Conservation (phyloP, 1,284 basidiomycete genomes). For the Sphaerobolus stellatus region DNA sequence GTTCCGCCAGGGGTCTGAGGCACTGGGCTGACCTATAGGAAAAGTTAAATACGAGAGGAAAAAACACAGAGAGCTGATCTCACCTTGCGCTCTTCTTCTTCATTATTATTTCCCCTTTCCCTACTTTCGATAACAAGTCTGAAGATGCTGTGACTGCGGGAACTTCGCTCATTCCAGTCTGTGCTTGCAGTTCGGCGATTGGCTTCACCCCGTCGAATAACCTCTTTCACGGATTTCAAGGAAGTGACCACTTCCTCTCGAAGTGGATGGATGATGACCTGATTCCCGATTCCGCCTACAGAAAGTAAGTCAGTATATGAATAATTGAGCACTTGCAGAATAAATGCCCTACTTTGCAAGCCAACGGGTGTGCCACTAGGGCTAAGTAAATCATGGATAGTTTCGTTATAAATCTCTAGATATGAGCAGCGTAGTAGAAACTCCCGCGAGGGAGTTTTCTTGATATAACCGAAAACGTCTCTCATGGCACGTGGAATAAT, state of each 20-base stretch:
- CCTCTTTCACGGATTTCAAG: constrained; percentile 80
- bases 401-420: constrained; percentile 96
- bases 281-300: constrained; percentile 36
- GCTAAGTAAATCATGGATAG: constrained; percentile 83
- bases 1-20: constrained; percentile 69
- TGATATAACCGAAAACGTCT: constrained; percentile 78
- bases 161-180: constrained; percentile 96
- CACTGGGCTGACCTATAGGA: constrained; percentile 9
- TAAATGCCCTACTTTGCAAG: constrained; percentile 51
- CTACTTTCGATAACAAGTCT: constrained; percentile 83
- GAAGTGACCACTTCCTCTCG: constrained; percentile 92
- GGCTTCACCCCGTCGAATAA: constrained; percentile 83
- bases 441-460: constrained; percentile 73
- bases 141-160: constrained; percentile 91
- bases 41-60: not conserved
- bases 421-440: constrained; percentile 94
- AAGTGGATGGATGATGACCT: constrained; percentile 68
- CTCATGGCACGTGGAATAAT: constrained; percentile 93
- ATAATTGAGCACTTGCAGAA: not conserved
- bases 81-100: constrained; percentile 32
- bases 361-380: constrained; percentile 67
- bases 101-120: constrained; percentile 50
- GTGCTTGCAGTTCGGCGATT: constrained; percentile 91
- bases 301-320: not conserved
- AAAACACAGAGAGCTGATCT: not conserved